Base-by-base conservation (phyloP, 2,329 filamentous ascomycete species). In the Phialocephala sp. region DNA sequence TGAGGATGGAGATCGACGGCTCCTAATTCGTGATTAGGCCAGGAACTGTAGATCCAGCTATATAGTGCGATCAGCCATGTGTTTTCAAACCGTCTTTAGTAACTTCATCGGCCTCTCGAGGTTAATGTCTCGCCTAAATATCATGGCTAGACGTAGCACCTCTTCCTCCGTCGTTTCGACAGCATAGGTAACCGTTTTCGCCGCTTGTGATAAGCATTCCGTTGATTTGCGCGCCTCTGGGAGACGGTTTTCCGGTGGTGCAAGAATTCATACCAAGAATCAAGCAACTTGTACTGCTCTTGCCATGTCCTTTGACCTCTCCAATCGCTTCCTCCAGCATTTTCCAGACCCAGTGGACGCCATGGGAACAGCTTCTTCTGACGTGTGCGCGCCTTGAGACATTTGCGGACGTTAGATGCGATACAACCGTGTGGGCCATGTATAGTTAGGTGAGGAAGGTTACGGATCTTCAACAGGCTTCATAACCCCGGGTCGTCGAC, bases 211-310 rank as follows among this genome's bases (percentile, higher is more conserved):
- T 66, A 66, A 32, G 61, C 62, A 61, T 60, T 43, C 56, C 60
- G 66, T 59, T 64, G 66, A 52, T 15, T 63, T 65, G 24, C 58
- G n/a, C 66, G 50, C 59, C 66, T 69, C 54, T 43, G 64, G 37
- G 64, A 56, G 63, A 67, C 65, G 45, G 65, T 70, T 50, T 66
- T 60, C 64, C 67, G 68, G 52, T 69, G 39, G 63, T 70, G 68
- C 65, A 69, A 66, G 63, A 69, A 69, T 63, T 68, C 68, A 61
- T 70, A 69, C 52, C 68, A 57, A 66, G 57, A 20, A 45, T 69
- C 62, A 41, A 69, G 63, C 60, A 61, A 63, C 54, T 70, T 15
- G 65, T 65, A 70, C 58, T 65, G 65, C 61, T 66, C 63, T 57
- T 62, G 64, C 68, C 50, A 67, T 36, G 45, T 52, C 52, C 43